Percentiles rank a stretch among this genome's conserved stretches.
Conservation (phyloP, 106 monocot species). For the Dendrobium nobile region DNA sequence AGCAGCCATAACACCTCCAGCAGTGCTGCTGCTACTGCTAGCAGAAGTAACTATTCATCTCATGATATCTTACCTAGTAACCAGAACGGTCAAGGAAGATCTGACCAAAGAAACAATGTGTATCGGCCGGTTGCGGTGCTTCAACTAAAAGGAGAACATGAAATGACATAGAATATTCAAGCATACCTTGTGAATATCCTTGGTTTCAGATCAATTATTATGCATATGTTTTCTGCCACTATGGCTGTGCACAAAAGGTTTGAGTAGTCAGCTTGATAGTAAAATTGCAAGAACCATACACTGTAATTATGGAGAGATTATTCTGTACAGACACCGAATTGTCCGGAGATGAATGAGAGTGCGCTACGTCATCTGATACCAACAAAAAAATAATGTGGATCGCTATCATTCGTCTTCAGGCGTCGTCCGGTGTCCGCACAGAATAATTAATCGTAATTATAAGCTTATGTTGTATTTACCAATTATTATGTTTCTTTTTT, state of each 20-base stretch:
- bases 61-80: slow-evolving; percentile 3
- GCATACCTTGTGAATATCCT: not conserved
- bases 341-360: too few species aligned
- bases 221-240: too few species aligned
- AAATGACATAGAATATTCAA: slow-evolving; percentile 1
- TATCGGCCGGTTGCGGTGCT: slow-evolving; percentile 14
- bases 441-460: not conserved
- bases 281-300: not conserved
- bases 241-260: too few species aligned
- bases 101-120: slow-evolving; percentile 12
- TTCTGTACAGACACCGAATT: too few species aligned
- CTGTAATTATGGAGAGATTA: not conserved
- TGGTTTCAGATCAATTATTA: too few species aligned
- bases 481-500: not conserved
- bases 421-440: too few species aligned
- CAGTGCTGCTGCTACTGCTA: slow-evolving; percentile 3
- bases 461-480: not conserved
- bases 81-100: slow-evolving; percentile 19
- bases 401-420: too few species aligned
- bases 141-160: slow-evolving; percentile 29
- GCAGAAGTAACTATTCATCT: not conserved
- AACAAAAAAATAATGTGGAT: too few species aligned
- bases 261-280: not conserved
- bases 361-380: too few species aligned
- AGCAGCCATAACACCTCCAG: slow-evolving; percentile 35